Evolutionary conservation across 768 basidiomycete genomes (phyloP), one percentile per base, ranked within the genome.

Genomic region (Mycena rebaudengoi): DNA sequence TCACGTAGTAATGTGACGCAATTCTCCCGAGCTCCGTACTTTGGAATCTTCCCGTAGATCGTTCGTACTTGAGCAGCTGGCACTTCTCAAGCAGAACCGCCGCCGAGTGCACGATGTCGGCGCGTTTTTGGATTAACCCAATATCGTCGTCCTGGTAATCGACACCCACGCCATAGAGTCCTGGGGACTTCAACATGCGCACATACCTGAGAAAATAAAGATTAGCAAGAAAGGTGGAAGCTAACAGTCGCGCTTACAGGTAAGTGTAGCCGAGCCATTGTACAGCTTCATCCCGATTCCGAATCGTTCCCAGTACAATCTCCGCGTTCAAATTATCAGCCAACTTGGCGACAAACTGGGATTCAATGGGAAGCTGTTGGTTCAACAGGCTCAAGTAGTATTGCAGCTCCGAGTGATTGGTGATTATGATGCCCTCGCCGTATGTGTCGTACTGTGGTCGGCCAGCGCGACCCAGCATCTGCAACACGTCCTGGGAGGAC

Each of bases 401-500:
- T 76, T 99, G 98, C 40, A 99, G 84, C 75, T 99, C 98, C 2
- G 91, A 87, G 71, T 98, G 96, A 74, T 96, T 98, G 40, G 98
- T 99, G 78, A 99, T 99, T 76, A 99, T 98, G 71, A 98, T 92
- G 44, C 98, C 98, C 78, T 99, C 97, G 23, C 98, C 97, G 69
- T 87, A 96, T 0, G 96, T 98, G 75, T 99, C 97, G 78, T 91
- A 98, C 75, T 99, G 96, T 14, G 97, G 98, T 53, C 97, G 88
- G 72, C 98, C 98, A 3, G 98, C 98, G 69, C 96, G 91, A 48
- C 98, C 98, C 3, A 99, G 89, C 98, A 99, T 99, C 78, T 99
- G 98, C 5, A 99, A 81, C 0, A 99, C 96, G 73, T 99, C 98
- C 76, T 99, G 98, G 1, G 91, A 89, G 1, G 94, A 96, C 7